Evolutionary conservation across 495 filamentous ascomycete species (phyloP).

Genomic region (Choiromyces venosus): DNA sequence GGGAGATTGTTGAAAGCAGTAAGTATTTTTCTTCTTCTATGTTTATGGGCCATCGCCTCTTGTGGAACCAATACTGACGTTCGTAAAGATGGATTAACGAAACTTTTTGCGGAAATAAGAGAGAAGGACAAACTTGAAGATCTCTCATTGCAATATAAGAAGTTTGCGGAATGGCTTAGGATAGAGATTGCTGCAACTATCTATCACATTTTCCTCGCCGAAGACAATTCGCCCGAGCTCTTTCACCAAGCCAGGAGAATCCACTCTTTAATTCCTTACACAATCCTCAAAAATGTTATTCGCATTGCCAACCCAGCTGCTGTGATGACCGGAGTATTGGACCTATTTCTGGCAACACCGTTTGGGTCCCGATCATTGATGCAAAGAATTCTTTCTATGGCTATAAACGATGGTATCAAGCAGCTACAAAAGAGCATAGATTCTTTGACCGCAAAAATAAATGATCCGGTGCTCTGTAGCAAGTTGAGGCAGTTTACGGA

Average conservation of each 20-base stretch:
- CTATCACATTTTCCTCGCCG: constrained; percentile 94
- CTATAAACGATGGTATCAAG: constrained; percentile 81
- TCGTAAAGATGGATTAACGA: constrained; percentile 73
- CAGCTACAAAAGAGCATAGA: constrained; percentile 80
- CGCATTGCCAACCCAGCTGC: constrained; percentile 91
- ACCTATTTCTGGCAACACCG: constrained; percentile 91
- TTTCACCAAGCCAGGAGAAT: constrained; percentile 92
- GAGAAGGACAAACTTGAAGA: constrained; percentile 80
- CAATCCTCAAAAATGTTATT: constrained; percentile 89
- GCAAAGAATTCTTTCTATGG: constrained; percentile 88
- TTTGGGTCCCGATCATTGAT: constrained; percentile 84
- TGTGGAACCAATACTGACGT: constrained; percentile 26
- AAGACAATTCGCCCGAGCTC: constrained; percentile 93
- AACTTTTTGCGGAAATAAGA: constrained; percentile 85
- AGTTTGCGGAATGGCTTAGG: constrained; percentile 96
- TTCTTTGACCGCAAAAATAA: constrained; percentile 64
- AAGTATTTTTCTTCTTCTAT: constrained; percentile 44
- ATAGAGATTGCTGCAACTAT: constrained; percentile 96
- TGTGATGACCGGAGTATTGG: constrained; percentile 87
- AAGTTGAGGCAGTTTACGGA: constrained; percentile 77
- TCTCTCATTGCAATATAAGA: constrained; percentile 88
- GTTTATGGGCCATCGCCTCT: not conserved
- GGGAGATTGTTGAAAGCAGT: constrained; percentile 73
- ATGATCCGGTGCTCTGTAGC: constrained; percentile 67
- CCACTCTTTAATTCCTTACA: constrained; percentile 89